Evolutionary conservation across 805 yeast genomes (phyloP), one percentile per base, ranked within the genome.

Genomic region (Yarrowia sp.): DNA sequence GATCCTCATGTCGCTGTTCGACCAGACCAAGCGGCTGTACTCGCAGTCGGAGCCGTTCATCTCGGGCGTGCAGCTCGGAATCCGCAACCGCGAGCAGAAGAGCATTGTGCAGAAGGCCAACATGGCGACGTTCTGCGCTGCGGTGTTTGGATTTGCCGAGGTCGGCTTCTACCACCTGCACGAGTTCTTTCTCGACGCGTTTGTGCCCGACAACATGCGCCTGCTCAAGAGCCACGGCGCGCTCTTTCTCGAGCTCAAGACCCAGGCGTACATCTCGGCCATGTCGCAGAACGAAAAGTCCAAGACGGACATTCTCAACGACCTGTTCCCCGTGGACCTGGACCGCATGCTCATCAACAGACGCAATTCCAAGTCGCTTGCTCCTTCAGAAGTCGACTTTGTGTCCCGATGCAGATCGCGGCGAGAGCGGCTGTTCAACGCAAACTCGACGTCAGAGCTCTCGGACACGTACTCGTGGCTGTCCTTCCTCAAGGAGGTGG

Each of bases 191-290:
- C 75, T 93, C 62, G 92, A 87, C 64, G 88, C 91, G 1, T 92
- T 94, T 71, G 91, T 97, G 68, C 96, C 97, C 0, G 84, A 74
- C 14, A 67, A 67, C 24, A 78, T 90, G 4, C 82, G 85, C 67
- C 76, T 94, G 41, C 76, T 90, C 63, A 91, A 91, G 71, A 83
- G 88, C 9, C 97, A 90, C 67, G 91, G 94, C 0, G 84, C 83
- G 12, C 74, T 94, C 56, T 90, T 80, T 67, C 77, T 94, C 38
- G 97, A 94, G 67, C 79, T 94, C 71, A 94, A 94, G 72, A 94
- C 99, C 0, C 99, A 94, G 73, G 97, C 97, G 0, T 94, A 84
- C 70, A 91, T 94, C 19, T 86, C 97, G 0, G 97, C 96, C 0
- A 73, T 92, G 64, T 89, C 87, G 12, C 73, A 72, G 47, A 80